A percentile compares a stretch with the other conserved stretches of the same genome.
These are phyloP conservation scores for Metschnikowia aberdeeniae DNA, from an alignment of 805 yeast species.

Conservation along the genomic window DNA sequence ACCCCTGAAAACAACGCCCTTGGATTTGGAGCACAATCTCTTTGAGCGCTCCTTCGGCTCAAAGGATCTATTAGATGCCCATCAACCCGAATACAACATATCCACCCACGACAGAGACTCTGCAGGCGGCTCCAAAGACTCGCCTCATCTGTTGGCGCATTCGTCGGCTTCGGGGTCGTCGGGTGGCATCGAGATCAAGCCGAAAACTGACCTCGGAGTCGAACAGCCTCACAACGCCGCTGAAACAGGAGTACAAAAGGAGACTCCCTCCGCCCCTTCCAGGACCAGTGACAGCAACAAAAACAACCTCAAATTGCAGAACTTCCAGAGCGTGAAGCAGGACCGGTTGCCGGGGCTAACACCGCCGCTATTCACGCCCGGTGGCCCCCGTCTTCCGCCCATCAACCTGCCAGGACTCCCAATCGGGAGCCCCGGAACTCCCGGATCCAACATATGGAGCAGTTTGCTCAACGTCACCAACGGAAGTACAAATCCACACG, in stretches of 20 bases:
- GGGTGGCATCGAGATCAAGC: slow-evolving; percentile 10
- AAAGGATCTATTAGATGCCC: slow-evolving; percentile 31
- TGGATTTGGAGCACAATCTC: slow-evolving; percentile 90
- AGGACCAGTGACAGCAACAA: slow-evolving; percentile 22
- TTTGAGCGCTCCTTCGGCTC: slow-evolving; percentile 92
- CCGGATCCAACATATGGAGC: slow-evolving; percentile 48
- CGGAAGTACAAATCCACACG: slow-evolving; percentile 10
- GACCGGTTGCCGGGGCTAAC: slow-evolving; percentile 35
- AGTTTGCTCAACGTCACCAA: slow-evolving; percentile 42
- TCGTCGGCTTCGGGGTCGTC: slow-evolving; percentile 8
- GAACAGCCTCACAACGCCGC: neutral
- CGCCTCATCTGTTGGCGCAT: slow-evolving; percentile 4
- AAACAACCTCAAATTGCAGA: slow-evolving; percentile 33
- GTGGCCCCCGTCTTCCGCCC: slow-evolving; percentile 57
- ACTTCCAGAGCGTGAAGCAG: slow-evolving; percentile 25
- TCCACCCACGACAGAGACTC: slow-evolving; percentile 1
- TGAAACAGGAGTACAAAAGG: neutral
- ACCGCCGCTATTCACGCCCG: slow-evolving; percentile 54
- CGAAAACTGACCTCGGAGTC: slow-evolving; percentile 3
- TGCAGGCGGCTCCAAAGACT: slow-evolving; percentile 5
- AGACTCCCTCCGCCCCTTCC: neutral
- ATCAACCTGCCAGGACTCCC: slow-evolving; percentile 43
- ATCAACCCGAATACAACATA: slow-evolving; percentile 1
- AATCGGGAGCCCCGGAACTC: slow-evolving; percentile 46
- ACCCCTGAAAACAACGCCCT: slow-evolving; percentile 39